These are phyloP conservation scores for Mycotypha africana DNA, from an alignment of 371 early-diverging fungal genomes.

Conservation along the genomic window DNA sequence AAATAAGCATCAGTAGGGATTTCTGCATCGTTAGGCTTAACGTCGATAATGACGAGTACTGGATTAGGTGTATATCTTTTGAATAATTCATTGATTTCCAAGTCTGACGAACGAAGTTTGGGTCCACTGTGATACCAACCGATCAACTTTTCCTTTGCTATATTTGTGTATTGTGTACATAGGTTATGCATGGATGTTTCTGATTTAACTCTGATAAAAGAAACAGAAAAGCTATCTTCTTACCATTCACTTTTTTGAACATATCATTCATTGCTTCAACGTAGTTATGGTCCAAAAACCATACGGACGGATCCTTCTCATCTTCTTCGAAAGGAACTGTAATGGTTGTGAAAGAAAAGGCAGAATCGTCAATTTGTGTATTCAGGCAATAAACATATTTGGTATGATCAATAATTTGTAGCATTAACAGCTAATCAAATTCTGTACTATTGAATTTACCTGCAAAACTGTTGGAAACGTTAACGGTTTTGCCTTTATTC, in stretches of 20 bases:
- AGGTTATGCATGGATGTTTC: not conserved
- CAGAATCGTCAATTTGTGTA: too few species aligned
- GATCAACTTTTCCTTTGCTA: conserved; percentile 95
- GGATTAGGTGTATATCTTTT: conserved; percentile 94
- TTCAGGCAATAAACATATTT: too few species aligned
- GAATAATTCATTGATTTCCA: conserved; percentile 98
- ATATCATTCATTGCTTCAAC: conserved; percentile 99
- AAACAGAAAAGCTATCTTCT: too few species aligned
- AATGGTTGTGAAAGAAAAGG: too few species aligned
- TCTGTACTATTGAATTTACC: conserved; percentile 65
- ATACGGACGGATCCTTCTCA: conserved; percentile 94
- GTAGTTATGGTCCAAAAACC: conserved; percentile 99
- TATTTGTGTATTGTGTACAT: not conserved
- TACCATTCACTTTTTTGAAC: conserved; percentile 99
- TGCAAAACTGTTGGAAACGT: conserved; percentile 99
- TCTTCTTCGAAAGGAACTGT: conserved; percentile 99
- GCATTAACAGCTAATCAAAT: too few species aligned
- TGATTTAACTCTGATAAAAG: too few species aligned
- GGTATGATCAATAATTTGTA: too few species aligned
- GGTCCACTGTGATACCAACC: conserved; percentile 99
- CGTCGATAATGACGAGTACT: conserved; percentile 92
- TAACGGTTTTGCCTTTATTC: conserved; percentile 79
- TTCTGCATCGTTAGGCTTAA: conserved; percentile 87
- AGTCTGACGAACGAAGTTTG: conserved; percentile 94
- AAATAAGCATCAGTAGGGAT: conserved; percentile 97